Conservation (phyloP, 345 rosid species). For the Acer yangbiense region DNA sequence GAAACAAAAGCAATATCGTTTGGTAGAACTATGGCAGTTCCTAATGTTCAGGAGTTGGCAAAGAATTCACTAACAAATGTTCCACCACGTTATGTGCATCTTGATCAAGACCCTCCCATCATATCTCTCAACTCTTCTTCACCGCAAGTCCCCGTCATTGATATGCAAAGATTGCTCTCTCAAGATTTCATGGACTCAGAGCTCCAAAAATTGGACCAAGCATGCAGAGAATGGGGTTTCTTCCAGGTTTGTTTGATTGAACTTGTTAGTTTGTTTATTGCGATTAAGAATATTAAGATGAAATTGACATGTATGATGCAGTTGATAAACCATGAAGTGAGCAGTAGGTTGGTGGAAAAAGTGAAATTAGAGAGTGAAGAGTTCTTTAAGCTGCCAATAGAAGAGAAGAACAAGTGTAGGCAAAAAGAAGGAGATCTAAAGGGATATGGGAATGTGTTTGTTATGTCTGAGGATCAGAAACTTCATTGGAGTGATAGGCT, state of each 20-base stretch:
- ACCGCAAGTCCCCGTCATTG: constrained; percentile 18
- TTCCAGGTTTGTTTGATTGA: constrained; percentile 13
- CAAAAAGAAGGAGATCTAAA: neutral
- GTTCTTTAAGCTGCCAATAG: constrained; percentile 16
- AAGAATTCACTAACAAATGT: neutral
- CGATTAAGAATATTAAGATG: neutral
- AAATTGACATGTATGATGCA: neutral
- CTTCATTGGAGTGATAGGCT: neutral
- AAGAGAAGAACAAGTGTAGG: constrained; percentile 12
- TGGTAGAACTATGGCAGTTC: neutral
- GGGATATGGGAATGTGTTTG: neutral
- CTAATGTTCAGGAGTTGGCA: constrained; percentile 10
- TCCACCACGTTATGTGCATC: constrained; percentile 7
- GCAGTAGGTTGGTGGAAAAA: neutral
- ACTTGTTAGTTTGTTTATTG: too few relatives aligned
- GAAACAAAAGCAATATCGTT: too few relatives aligned
- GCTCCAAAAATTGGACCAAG: constrained; percentile 20
- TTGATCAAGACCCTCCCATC: constrained; percentile 3
- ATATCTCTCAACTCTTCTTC: neutral
- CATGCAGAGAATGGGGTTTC: constrained; percentile 30
- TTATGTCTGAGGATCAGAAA: neutral
- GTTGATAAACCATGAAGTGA: constrained; percentile 22
- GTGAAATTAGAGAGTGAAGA: constrained; percentile 11
- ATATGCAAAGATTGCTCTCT: constrained; percentile 6
- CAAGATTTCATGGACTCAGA: constrained; percentile 5